phyloP scores from a whole-genome alignment of 106 monocot genomes.

The Dactylorhiza incarnata region DNA sequence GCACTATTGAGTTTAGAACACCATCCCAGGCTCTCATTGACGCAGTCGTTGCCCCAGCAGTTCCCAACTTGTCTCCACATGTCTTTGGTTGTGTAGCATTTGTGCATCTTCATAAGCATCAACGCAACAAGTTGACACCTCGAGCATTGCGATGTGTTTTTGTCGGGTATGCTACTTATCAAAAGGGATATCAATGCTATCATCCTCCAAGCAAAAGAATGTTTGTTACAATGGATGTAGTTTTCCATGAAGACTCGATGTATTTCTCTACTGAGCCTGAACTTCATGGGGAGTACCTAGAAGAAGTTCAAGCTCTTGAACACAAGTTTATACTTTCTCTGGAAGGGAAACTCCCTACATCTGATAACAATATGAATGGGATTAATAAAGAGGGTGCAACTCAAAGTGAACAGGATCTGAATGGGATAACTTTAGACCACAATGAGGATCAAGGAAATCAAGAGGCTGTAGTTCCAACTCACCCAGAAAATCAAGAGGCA shows the following conservation, averaged over 20 bases:
- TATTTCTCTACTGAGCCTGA: slow-evolving; percentile 3
- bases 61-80: not conserved
- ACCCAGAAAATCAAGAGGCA: too few relatives aligned
- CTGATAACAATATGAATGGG: too few relatives aligned
- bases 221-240: slow-evolving; percentile 1
- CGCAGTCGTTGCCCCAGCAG: not conserved
- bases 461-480: too few relatives aligned
- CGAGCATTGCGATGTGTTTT: too few relatives aligned
- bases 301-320: slow-evolving; percentile 1
- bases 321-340: not conserved
- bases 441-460: not conserved
- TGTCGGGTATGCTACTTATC: too few relatives aligned
- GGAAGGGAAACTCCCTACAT: too few relatives aligned
- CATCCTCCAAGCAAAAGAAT: too few relatives aligned
- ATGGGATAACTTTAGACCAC: not conserved
- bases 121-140: too few relatives aligned
- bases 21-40: not conserved
- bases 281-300: slow-evolving; percentile 8
- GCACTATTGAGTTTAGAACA: not conserved
- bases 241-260: slow-evolving; percentile 9
- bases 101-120: not conserved
- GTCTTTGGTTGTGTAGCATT: slow-evolving; percentile 6
- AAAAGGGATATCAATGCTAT: too few relatives aligned
- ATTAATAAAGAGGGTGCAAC: not conserved
- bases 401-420: not conserved